Base-by-base conservation (phyloP, 139 green algal species). In the Parachlorella kessleri region DNA sequence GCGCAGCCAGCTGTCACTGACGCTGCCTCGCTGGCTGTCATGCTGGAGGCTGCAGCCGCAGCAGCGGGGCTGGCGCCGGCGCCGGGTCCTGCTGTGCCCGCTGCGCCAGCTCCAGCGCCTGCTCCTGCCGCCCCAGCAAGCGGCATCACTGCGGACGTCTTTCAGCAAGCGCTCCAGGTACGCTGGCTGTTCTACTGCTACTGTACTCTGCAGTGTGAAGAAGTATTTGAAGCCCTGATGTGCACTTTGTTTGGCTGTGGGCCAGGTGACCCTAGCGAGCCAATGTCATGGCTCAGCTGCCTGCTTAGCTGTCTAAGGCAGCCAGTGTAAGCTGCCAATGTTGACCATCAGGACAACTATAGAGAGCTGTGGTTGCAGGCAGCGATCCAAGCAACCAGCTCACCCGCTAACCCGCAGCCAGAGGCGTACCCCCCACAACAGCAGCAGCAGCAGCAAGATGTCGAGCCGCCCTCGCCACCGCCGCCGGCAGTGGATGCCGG, bases 141-240 rank as follows among this genome's bases (percentile, higher is more conserved):
- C 26, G 55, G 55, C 37, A 82, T 84, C 66, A 70, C 55, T 35
- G 71, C 70, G 2, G 76, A 70, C 53, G 54, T 77, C 37, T 77
- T 86, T 40, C 48, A 48, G 0, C 72, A 77, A 54, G 81, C 81
- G 9, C 71, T 83, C n/a, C n/a, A n/a, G n/a, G n/a, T n/a, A n/a
- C n/a, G n/a, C n/a, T n/a, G n/a, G n/a, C n/a, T n/a, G n/a, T n/a
- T n/a, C n/a, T n/a, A n/a, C n/a, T n/a, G n/a, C n/a, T n/a, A n/a
- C n/a, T n/a, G n/a, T n/a, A n/a, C n/a, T n/a, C n/a, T n/a, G n/a
- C n/a, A n/a, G n/a, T n/a, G n/a, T n/a, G n/a, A n/a, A n/a, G n/a
- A n/a, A n/a, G n/a, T n/a, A n/a, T n/a, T n/a, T n/a, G n/a, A n/a
- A n/a, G n/a, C n/a, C n/a, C n/a, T n/a, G n/a, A n/a, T n/a, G n/a